Conservation (phyloP, 768 basidiomycete genomes). For the Rhizopogon vesiculosus region DNA sequence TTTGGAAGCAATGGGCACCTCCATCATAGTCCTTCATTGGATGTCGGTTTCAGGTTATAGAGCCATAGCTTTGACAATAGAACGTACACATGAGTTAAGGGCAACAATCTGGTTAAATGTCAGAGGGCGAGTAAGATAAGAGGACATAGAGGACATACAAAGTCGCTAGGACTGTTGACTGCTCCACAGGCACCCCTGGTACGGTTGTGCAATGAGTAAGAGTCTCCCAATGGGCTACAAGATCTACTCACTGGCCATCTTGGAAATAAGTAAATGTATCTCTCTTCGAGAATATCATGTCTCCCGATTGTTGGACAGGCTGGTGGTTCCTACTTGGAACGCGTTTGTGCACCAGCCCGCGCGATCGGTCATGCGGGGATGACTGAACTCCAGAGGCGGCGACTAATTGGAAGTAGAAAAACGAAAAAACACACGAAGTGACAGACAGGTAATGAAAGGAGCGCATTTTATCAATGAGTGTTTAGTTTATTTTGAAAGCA, state of each 20-base stretch:
- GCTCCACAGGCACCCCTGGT: conserved; percentile 39
- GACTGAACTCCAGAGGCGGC: conserved; percentile 4
- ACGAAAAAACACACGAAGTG: conserved; percentile 14
- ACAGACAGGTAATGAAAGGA: conserved; percentile 21
- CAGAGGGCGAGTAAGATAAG: neutral
- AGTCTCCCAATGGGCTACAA: neutral
- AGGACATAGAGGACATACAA: conserved; percentile 9
- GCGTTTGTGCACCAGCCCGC: conserved; percentile 6
- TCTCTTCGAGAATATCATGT: conserved; percentile 3
- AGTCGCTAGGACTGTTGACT: conserved; percentile 19
- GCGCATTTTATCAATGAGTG: conserved; percentile 21
- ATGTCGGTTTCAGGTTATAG: neutral
- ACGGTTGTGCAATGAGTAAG: neutral
- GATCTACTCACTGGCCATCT: conserved; percentile 19
- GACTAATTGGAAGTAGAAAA: conserved; percentile 7
- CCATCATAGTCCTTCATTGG: conserved; percentile 32
- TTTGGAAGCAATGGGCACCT: conserved; percentile 39
- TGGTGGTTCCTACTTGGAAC: neutral
- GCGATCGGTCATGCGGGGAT: conserved; percentile 9
- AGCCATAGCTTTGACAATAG: neutral
- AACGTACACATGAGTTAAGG: conserved; percentile 33
- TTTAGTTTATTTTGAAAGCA: neutral
- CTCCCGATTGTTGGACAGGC: conserved; percentile 10
- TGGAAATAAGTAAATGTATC: conserved; percentile 21
- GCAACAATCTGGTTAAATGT: conserved; percentile 36